A percentile compares a stretch with the other conserved stretches of the same genome.
These are phyloP conservation scores for Chenopodium quinoa DNA, from an alignment of 148 eudicot species.

Conservation along the genomic window DNA sequence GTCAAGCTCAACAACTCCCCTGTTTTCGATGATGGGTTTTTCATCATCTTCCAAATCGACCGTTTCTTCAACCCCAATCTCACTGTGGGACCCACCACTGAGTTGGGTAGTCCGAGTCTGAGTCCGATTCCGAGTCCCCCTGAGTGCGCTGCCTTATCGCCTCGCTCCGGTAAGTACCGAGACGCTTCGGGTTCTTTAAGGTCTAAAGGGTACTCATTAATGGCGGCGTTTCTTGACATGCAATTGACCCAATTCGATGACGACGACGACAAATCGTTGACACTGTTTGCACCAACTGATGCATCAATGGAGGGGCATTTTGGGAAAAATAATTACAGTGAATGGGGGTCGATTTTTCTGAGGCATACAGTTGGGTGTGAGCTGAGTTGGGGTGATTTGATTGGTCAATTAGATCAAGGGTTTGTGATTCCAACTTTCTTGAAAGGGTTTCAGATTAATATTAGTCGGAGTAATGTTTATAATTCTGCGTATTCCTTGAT, in stretches of 20 bases:
- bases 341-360: constrained; percentile 41
- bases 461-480: constrained; percentile 19
- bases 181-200: constrained; percentile 43
- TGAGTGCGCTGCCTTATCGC: background rate
- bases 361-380: constrained; percentile 57
- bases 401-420: constrained; percentile 24
- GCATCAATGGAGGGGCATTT: constrained; percentile 34
- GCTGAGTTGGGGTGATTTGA: constrained; percentile 34
- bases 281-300: constrained; percentile 62
- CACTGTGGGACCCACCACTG: background rate
- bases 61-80: constrained; percentile 42
- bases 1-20: constrained; percentile 39
- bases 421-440: constrained; percentile 37
- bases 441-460: constrained; percentile 41
- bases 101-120: background rate
- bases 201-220: constrained; percentile 45
- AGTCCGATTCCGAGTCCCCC: background rate
- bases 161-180: constrained; percentile 14
- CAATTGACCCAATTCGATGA: constrained; percentile 36
- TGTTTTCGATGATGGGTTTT: constrained; percentile 53
- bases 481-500: constrained; percentile 29
- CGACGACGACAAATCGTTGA: constrained; percentile 8
- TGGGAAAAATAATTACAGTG: constrained; percentile 29
- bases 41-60: constrained; percentile 43
- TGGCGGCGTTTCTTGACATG: constrained; percentile 67